Base-by-base conservation (phyloP, 306 rosid species). In the Sicyos baderoa region DNA sequence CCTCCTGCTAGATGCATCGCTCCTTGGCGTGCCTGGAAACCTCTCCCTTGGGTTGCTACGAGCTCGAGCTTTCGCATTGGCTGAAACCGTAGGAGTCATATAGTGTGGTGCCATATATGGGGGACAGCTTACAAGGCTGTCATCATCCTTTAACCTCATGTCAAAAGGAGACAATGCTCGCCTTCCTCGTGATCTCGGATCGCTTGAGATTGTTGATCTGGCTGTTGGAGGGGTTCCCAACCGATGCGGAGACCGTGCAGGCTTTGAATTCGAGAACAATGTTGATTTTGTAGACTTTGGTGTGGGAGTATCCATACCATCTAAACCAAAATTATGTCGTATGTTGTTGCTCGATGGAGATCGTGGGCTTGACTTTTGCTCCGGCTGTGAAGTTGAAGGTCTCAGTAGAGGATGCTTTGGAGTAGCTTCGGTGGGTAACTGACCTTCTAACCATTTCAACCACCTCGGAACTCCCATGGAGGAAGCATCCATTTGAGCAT, bases 391-490 rank as follows among this genome's bases (percentile, higher is more conserved):
- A 68, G 96, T 84, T 52, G 86, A 79, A 62, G 97, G 94, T 54
- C 89, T 88, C 52, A 83, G 76, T 62, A 86, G 88, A 40, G 84
- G 85, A 78, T 70, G 90, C 80, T 88, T 89, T 66, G 83, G 49
- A 32, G 76, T 86, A 78, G 68, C 72, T 63, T 84, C 94, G 7
- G 83, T 79, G 7, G 95, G 89, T 15, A 78, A 50, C 72, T 88
- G 95, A 49, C 84, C 77, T 76, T 93, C 98, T 79, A 93, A 77
- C 98, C 98, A 93, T 84, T 88, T 93, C 95, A 90, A 93, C 98
- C 98, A 93, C 94, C 98, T 88, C 2, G 96, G 98, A 52, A 82
- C 86, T 77, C 89, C 93, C 1, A 86, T 83, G 0, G 89, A 76
- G 74, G 83, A 83, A 35, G 76, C 27, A 49, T 86, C 93, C 19